Conservation (phyloP, 2,329 filamentous ascomycete species). For the Davidsoniella neocaledoniae region DNA sequence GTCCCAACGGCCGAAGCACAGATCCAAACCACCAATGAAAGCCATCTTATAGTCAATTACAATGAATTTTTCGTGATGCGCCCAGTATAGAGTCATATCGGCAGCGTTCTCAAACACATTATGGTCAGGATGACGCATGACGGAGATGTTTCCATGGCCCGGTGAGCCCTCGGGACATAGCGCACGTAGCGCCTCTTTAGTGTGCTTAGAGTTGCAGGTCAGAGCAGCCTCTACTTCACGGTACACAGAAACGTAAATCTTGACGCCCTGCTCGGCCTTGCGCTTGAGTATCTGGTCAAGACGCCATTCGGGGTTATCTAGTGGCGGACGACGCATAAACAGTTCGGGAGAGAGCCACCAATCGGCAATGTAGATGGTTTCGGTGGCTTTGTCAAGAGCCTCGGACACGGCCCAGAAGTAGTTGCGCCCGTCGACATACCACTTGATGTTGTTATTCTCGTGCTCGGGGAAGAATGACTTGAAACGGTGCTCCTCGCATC, state of each 20-base stretch:
- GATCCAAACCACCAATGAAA: slow-evolving; percentile 85
- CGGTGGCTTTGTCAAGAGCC: slow-evolving; percentile 75
- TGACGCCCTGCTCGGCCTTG: slow-evolving; percentile 78
- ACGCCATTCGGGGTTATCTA: slow-evolving; percentile 68
- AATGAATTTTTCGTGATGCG: slow-evolving; percentile 95
- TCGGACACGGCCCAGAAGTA: slow-evolving; percentile 91
- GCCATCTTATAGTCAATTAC: slow-evolving; percentile 82
- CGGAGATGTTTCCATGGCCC: slow-evolving; percentile 72
- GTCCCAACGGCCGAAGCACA: slow-evolving; percentile 95
- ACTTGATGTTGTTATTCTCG: slow-evolving; percentile 77
- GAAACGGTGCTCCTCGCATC: slow-evolving; percentile 64
- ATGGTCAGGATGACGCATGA: slow-evolving; percentile 88
- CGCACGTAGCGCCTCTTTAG: slow-evolving; percentile 65
- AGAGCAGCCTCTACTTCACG: slow-evolving; percentile 69
- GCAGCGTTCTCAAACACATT: slow-evolving; percentile 85
- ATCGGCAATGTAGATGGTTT: slow-evolving; percentile 88
- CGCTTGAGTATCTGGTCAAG: slow-evolving; percentile 77
- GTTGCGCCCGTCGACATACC: slow-evolving; percentile 91
- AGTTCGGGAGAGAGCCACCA: slow-evolving; percentile 93
- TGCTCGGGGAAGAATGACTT: slow-evolving; percentile 80
- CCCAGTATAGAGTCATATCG: slow-evolving; percentile 97
- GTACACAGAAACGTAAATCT: slow-evolving; percentile 88
- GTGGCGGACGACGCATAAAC: slow-evolving; percentile 71
- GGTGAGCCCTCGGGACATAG: slow-evolving; percentile 69
- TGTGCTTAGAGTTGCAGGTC: slow-evolving; percentile 85